Evolutionary conservation across 306 rosid genomes (phyloP), one percentile per base, ranked within the genome.

Genomic region (Lablab purpureus): DNA sequence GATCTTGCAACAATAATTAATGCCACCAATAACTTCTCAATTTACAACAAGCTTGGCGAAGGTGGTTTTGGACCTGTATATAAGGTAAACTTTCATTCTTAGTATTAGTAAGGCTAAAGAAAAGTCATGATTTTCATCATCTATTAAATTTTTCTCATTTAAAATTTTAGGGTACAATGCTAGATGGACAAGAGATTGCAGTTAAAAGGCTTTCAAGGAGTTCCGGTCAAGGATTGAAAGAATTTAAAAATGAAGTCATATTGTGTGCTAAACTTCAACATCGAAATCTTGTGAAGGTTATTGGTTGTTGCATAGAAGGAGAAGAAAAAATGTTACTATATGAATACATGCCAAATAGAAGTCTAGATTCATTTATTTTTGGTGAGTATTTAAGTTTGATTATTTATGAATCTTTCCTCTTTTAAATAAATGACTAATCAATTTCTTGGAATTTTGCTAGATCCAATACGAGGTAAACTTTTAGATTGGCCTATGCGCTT

Each of bases 221-320:
- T 32, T 71, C 76, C 2, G 17, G 12, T 19, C 76, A 71, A 30
- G 76, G 76, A 30, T 30, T n/a, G n/a, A n/a, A n/a, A n/a, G n/a
- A n/a, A n/a, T n/a, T n/a, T n/a, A n/a, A n/a, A n/a, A n/a, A n/a
- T n/a, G n/a, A n/a, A n/a, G n/a, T n/a, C n/a, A n/a, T n/a, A n/a
- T n/a, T n/a, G n/a, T n/a, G n/a, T n/a, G n/a, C n/a, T n/a, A n/a
- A n/a, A n/a, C n/a, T n/a, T n/a, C n/a, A n/a, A n/a, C n/a, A n/a
- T n/a, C n/a, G n/a, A n/a, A n/a, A n/a, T n/a, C n/a, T n/a, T n/a
- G n/a, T n/a, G n/a, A n/a, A n/a, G n/a, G n/a, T n/a, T n/a, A n/a
- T n/a, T n/a, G n/a, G n/a, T n/a, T n/a, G n/a, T n/a, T n/a, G n/a
- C n/a, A n/a, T n/a, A n/a, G n/a, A n/a, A n/a, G n/a, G n/a, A n/a